Conservation (phyloP, 2,329 filamentous ascomycete genomes). For the Penicillium vulpinum region DNA sequence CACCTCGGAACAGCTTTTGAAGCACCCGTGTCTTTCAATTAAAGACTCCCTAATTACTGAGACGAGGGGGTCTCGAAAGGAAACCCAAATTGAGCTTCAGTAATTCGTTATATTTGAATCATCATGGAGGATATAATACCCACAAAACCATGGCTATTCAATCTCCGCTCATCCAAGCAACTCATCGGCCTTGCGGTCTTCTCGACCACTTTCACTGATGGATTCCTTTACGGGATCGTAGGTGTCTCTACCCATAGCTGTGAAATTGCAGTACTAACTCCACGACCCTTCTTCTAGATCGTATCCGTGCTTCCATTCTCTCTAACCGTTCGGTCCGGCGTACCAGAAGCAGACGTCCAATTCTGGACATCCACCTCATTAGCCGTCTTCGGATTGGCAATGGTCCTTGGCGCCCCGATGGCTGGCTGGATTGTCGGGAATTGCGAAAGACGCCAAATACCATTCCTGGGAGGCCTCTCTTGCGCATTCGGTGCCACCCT, state of each 20-base stretch:
- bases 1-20: neutral
- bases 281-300: neutral
- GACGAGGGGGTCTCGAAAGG: no score
- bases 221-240: slow-evolving; percentile 10
- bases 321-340: neutral
- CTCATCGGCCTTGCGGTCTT: slow-evolving; percentile 4
- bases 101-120: neutral
- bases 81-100: neutral
- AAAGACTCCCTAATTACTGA: no score
- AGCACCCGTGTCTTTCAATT: neutral
- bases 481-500: slow-evolving; percentile 3
- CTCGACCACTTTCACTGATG: slow-evolving; percentile 7
- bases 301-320: slow-evolving; percentile 9
- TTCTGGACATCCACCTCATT: slow-evolving; percentile 7
- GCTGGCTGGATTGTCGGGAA: slow-evolving; percentile 3
- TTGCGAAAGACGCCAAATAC: slow-evolving; percentile 2
- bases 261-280: neutral
- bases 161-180: slow-evolving; percentile 7
- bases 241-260: neutral
- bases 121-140: neutral
- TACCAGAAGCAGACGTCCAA: slow-evolving; percentile 4
- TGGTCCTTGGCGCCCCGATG: slow-evolving; percentile 3
- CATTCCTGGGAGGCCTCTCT: slow-evolving; percentile 1
- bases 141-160: slow-evolving; percentile 1
- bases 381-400: slow-evolving; percentile 3